Evolutionary conservation across 2,329 filamentous ascomycete species (phyloP), one percentile per base, ranked within the genome.

Genomic region (Xylariaceae sp.): DNA sequence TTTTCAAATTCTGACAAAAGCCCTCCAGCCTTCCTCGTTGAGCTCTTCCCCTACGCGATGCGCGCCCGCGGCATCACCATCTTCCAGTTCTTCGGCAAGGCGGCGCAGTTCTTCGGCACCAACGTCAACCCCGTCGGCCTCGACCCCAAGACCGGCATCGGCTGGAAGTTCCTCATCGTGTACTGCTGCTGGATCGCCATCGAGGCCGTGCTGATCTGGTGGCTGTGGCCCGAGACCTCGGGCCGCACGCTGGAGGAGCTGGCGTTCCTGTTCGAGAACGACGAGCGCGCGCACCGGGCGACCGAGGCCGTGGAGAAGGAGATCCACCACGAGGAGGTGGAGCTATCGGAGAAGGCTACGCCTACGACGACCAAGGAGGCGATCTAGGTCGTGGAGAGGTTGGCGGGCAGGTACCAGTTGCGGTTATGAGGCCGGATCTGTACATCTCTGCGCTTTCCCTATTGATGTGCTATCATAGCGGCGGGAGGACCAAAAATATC

Each of bases 221-320:
- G 87, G 64, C 73, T 88, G 50, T 89, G 87, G 61, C 85, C 85
- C 9, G 85, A 89, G 64, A 89, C 85, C 0, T 85, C 83, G 45
- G 85, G 85, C 51, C 76, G 88, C 42, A 79, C 83, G 45, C 69
- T 89, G 29, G 85, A 89, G 67, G 85, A 89, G 19, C 55, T 60
- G 12, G 42, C 57, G 9, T 59, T 60, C 54, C 33, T 61, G 34
- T 60, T 61, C 40, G 58, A 61, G 41, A 53, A 55, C 32, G 49
- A 51, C 17, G 51, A 54, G 19, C 43, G 48, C 4, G 49, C 44
- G 16, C 49, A 57, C 15, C 43, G 48, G 19, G 48, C 56, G 4
- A 54, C 48, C 11, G 41, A 55, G 16, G 56, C 56, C 28, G 55
- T 60, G 16, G 52, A 57, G 41, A 52, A 58, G 44, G 49, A 59